Percentiles rank a stretch among this genome's conserved stretches.
Conservation (phyloP, 768 basidiomycete genomes). For the Lactarius akahatsu region DNA sequence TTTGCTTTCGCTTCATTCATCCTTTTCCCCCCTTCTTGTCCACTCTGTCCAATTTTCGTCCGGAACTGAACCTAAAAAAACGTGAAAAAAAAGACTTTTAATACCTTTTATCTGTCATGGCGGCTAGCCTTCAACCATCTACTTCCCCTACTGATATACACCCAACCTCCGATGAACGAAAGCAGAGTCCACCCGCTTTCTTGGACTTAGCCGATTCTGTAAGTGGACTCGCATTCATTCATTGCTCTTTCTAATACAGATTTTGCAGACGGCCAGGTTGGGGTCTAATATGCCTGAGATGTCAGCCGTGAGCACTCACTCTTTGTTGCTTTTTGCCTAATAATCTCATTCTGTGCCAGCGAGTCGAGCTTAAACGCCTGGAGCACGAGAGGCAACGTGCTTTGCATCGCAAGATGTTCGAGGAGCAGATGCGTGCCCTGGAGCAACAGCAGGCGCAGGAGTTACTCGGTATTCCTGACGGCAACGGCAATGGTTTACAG, state of each 20-base stretch:
- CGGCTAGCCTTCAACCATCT: slow-evolving; percentile 66
- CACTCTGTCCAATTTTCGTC: slow-evolving; percentile 48
- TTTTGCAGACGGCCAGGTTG: slow-evolving; percentile 69
- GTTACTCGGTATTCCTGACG: slow-evolving; percentile 71
- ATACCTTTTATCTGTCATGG: slow-evolving; percentile 57
- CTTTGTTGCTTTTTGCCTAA: slow-evolving; percentile 15
- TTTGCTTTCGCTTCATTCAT: slow-evolving; percentile 37
- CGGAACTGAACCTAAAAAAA: slow-evolving; percentile 46
- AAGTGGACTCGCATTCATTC: slow-evolving; percentile 38
- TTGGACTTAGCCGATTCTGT: slow-evolving; percentile 93
- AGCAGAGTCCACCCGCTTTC: slow-evolving; percentile 89
- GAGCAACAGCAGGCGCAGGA: slow-evolving; percentile 91
- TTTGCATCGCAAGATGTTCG: slow-evolving; percentile 86
- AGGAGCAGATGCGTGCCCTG: slow-evolving; percentile 93
- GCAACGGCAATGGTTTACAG: slow-evolving; percentile 51
- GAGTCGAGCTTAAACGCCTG: slow-evolving; percentile 85
- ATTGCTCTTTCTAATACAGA: slow-evolving; percentile 19
- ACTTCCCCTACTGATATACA: slow-evolving; percentile 71
- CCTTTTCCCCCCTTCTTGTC: slow-evolving; percentile 46
- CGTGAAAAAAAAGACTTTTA: slow-evolving; percentile 52
- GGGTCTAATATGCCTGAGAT: slow-evolving; percentile 86
- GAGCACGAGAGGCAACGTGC: slow-evolving; percentile 88
- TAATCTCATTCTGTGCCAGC: slow-evolving; percentile 43
- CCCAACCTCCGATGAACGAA: slow-evolving; percentile 64
- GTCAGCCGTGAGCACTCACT: slow-evolving; percentile 62